Evolutionary conservation across 148 eudicot genomes (phyloP), one percentile per base, ranked within the genome.

Genomic region (Fallopia convolvulus): DNA sequence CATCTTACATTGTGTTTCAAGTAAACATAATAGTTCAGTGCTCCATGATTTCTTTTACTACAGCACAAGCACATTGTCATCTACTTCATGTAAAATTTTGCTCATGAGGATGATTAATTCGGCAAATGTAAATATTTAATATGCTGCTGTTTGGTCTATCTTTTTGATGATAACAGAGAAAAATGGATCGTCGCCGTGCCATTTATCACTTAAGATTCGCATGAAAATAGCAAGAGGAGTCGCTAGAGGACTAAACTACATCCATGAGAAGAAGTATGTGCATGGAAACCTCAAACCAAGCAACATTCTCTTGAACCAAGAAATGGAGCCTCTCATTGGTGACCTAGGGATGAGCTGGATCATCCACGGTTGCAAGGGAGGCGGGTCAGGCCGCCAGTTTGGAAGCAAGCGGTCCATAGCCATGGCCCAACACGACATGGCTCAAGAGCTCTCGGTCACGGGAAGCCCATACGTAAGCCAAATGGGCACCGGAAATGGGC

Each of bases 281-380:
- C 99, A 95, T 61, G 97, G 94, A 76, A 95, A 91, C 79, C 81
- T 95, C 46, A 95, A 95, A 55, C 99, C 97, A 10, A 91, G 83
- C 86, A 95, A 95, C 89, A 92, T 95, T 75, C 97, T 95, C 77
- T 76, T 95, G 68, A 91, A 89, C 7, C 80, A 79, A 0, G 94
- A 95, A 3, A 89, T 91, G 90, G 97, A 95, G n/a, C 88, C 99
- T 47, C 21, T 91, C 32, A 89, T 95, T 30, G 85, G 88, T 42
- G 99, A 95, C 74, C 88, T 92, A 23, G 94, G 99, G 33, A 89
- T 95, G 33, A 83, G 88, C 47, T 85, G 88, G 85, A 88, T 95
- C 21, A 56, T 90, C 40, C 70, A 86, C 40, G 86, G 90, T 71
- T 30, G 47, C 84, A 79, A 77, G 72, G 73, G 84, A 3, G 70